phyloP scores from a whole-genome alignment of 225 moss, liverwort and hornwort species.

The Polytrichum formosum region DNA sequence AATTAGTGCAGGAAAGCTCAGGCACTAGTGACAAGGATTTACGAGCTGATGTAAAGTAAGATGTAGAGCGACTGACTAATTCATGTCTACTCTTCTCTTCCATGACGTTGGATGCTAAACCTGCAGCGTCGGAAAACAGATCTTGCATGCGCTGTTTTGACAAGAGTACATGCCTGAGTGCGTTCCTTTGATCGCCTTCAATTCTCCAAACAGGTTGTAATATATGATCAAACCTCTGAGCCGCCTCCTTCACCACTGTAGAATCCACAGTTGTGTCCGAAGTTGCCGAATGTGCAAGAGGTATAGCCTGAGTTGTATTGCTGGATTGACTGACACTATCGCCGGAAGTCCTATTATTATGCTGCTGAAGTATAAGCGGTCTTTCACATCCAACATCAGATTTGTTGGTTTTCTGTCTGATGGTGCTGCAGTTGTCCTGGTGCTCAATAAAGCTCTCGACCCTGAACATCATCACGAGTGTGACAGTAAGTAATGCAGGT shows the following conservation, averaged over 20 bases:
- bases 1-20: slow-evolving; percentile 9
- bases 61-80: slow-evolving; percentile 11
- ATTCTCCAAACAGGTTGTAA: no score
- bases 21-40: neutral
- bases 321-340: slow-evolving; percentile 48
- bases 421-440: slow-evolving; percentile 59
- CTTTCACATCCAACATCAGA: slow-evolving; percentile 19
- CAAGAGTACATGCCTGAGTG: neutral
- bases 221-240: slow-evolving; percentile 2
- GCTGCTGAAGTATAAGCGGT: slow-evolving; percentile 13
- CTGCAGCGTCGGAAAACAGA: no score
- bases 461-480: slow-evolving; percentile 14
- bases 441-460: slow-evolving; percentile 86
- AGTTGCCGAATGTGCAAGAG: slow-evolving; percentile 32
- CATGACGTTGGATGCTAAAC: neutral
- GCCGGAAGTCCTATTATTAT: slow-evolving; percentile 20
- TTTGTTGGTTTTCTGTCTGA: slow-evolving; percentile 32
- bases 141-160: slow-evolving; percentile 2
- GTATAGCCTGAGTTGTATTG: slow-evolving; percentile 43
- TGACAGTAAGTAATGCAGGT: no score
- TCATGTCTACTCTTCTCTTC: slow-evolving; percentile 4
- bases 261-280: slow-evolving; percentile 34
- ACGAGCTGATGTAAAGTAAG: neutral
- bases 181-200: no score
- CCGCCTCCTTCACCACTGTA: slow-evolving; percentile 5